Base-by-base conservation (phyloP, 2,329 filamentous ascomycete species). In the Neoarthrinium moseri region DNA sequence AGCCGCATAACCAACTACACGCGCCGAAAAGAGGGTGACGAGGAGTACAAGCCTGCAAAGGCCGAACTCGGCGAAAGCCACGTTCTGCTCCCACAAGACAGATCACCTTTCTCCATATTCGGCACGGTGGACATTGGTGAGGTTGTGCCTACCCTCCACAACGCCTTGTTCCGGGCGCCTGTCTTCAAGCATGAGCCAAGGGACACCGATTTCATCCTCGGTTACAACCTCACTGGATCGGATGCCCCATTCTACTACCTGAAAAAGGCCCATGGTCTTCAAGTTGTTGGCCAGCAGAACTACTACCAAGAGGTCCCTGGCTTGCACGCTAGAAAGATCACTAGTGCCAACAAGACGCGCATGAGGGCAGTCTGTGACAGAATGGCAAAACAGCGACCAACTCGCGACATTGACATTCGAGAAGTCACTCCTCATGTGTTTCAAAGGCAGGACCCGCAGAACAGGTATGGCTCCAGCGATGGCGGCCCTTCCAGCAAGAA, bases 1-100 rank as follows among this genome's bases (percentile, higher is more conserved):
- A 95, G 87, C 64, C 87, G 91, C 43, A 80, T 99, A 48, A 90
- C 97, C 73, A 97, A 99, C 66, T 99, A 97, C 67, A 96, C 96
- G 63, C 87, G 90, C 30, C 84, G 91, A 48, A 90, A 90, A 59
- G 87, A 90, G 61, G 81, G 80, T 32, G 74, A 77, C 33, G 79
- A 78, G 26, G 89, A 95, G 36, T 89, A 94, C 50, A 81, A 83
- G 39, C 78, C 89, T 1, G 87, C 89, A 1, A 95, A 91, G 71
- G 75, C 78, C 36, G 90, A 95, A 4, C 80, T 99, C 51, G 94
- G 94, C 48, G 94, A 99, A 68, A 88, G 89, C 3, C 86, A 87
- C 38, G 85, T 96, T 12, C 77, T 99, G 26, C 77, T 96, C 24
- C 90, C 91, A 2, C 91, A 99, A 63, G 94, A 99, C 67, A 89